Evolutionary conservation across 129 eudicot species (phyloP).

Genomic region (Chrysanthemum seticuspe): DNA sequence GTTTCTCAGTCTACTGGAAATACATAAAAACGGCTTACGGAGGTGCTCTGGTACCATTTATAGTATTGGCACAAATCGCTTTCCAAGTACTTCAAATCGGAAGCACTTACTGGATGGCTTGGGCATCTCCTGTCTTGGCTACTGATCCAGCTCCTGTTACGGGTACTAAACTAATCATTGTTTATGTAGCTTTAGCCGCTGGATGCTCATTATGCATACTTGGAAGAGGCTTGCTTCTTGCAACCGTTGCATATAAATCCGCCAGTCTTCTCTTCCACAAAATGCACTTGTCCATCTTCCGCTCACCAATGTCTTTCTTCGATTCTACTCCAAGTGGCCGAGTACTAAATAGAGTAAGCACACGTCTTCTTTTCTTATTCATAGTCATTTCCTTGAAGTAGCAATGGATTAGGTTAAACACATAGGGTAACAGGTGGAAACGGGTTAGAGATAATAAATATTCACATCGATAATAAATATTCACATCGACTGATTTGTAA

Average conservation of each 20-base stretch:
- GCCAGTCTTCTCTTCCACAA: conserved; percentile 66
- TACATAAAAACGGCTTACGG: conserved; percentile 38
- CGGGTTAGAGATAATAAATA: no score
- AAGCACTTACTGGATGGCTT: conserved; percentile 96
- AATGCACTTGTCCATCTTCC: conserved; percentile 72
- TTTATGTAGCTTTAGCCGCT: conserved; percentile 59
- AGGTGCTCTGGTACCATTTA: conserved; percentile 38
- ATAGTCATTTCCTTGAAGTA: neutral
- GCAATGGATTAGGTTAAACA: no score
- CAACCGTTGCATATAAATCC: conserved; percentile 60
- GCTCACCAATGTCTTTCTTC: conserved; percentile 92
- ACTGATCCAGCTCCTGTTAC: conserved; percentile 49
- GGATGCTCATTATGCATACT: conserved; percentile 72
- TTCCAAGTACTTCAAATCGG: conserved; percentile 58
- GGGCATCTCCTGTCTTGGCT: conserved; percentile 78
- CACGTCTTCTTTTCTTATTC: neutral
- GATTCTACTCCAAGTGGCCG: conserved; percentile 93
- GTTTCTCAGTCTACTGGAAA: conserved; percentile 37
- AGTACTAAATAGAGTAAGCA: conserved; percentile 74
- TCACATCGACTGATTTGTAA: no score
- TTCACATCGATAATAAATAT: no score
- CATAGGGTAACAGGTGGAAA: no score
- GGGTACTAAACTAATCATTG: conserved; percentile 51
- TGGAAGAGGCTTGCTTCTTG: conserved; percentile 49
- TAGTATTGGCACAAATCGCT: conserved; percentile 32